Conservation (phyloP, 495 filamentous ascomycete species). For the Aspergillus nanangensis region DNA sequence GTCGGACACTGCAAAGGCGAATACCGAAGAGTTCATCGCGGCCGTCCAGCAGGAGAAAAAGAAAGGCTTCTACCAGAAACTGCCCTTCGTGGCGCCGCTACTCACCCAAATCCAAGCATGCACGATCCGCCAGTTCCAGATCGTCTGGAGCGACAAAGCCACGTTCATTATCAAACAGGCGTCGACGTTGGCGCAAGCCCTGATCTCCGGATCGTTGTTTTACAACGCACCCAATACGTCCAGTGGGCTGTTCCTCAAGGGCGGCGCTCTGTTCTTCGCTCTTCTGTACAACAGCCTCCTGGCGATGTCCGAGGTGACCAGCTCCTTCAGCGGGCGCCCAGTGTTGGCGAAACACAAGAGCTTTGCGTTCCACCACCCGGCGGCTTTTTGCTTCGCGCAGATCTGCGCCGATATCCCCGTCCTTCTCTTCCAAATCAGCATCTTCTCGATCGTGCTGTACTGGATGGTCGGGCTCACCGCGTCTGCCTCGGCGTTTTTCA, state of each 20-base stretch:
- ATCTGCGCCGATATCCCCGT: neutral
- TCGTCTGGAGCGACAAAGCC: neutral
- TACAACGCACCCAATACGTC: constrained; percentile 28
- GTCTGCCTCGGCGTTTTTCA: neutral
- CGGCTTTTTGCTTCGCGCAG: neutral
- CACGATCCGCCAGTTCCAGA: neutral
- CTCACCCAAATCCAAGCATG: neutral
- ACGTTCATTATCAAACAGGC: neutral
- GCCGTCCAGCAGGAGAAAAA: constrained; percentile 36
- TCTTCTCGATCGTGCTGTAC: neutral
- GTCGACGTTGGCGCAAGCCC: neutral
- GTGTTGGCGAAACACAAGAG: neutral
- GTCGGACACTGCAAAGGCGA: too few species aligned
- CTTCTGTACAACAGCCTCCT: constrained; percentile 46
- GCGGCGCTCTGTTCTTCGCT: constrained; percentile 43
- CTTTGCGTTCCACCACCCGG: constrained; percentile 1
- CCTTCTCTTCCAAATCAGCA: neutral
- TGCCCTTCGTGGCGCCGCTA: neutral
- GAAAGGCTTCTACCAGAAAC: constrained; percentile 16
- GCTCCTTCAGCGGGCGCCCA: constrained; percentile 25
- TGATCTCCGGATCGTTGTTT: constrained; percentile 19
- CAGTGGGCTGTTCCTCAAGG: constrained; percentile 45
- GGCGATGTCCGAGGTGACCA: constrained; percentile 51
- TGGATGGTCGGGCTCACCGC: neutral
- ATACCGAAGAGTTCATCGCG: too few species aligned